These are phyloP conservation scores for Dactylellina cionopaga DNA, from an alignment of 2,329 filamentous ascomycete species.

Conservation along the genomic window DNA sequence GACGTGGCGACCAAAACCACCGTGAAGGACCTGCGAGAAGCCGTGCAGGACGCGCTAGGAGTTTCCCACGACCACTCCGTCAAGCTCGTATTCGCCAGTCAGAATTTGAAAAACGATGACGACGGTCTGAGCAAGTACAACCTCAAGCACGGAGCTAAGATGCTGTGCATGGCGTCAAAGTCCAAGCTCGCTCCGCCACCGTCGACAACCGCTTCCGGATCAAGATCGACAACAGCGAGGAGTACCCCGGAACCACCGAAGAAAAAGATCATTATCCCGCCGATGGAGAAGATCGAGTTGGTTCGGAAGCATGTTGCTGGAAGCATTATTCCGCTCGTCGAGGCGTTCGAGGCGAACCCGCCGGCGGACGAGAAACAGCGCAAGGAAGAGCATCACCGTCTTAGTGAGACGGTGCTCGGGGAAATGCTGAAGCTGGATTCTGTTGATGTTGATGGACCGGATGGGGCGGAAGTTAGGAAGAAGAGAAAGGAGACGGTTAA, in stretches of 20 bases:
- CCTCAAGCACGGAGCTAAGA: slow-evolving; percentile 53
- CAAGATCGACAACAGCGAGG: slow-evolving; percentile 59
- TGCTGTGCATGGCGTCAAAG: slow-evolving; percentile 54
- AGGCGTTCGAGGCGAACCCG: slow-evolving; percentile 69
- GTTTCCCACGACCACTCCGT: slow-evolving; percentile 35
- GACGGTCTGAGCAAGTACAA: slow-evolving; percentile 51
- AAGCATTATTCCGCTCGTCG: slow-evolving; percentile 73
- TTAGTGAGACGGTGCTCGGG: slow-evolving; percentile 79
- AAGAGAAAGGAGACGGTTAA: slow-evolving; percentile 78
- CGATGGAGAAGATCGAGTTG: slow-evolving; percentile 73
- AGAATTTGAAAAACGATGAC: slow-evolving; percentile 53
- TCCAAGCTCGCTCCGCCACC: slow-evolving; percentile 16
- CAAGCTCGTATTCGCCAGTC: slow-evolving; percentile 54
- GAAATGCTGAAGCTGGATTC: slow-evolving; percentile 80
- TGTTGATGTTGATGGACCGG: slow-evolving; percentile 76
- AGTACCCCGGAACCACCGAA: slow-evolving; percentile 59
- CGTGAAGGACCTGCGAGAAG: slow-evolving; percentile 13
- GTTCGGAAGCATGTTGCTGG: slow-evolving; percentile 72
- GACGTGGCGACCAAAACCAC: slow-evolving; percentile 17
- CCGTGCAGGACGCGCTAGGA: slow-evolving; percentile 23
- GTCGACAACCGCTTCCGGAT: slow-evolving; percentile 58
- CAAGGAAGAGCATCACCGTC: slow-evolving; percentile 76
- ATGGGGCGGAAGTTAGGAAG: slow-evolving; percentile 67
- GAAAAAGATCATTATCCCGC: slow-evolving; percentile 59
- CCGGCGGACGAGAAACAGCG: slow-evolving; percentile 74